phyloP scores from a whole-genome alignment of 2,329 filamentous ascomycete genomes.

The Fusarium kyushuense region DNA sequence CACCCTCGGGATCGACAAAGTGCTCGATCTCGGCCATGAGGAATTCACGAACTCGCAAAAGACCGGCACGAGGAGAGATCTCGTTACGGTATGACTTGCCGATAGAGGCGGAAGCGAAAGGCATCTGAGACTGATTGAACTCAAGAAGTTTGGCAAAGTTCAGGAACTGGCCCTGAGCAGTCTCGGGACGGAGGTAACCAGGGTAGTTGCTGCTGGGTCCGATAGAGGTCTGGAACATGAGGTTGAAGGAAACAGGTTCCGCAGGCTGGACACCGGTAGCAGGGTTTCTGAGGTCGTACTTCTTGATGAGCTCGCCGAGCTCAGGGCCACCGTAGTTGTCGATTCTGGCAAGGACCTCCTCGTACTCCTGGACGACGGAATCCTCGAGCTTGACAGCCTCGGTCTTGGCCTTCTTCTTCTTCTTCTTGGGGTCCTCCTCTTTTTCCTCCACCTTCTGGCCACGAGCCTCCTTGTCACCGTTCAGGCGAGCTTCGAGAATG shows the following conservation, averaged over 20 bases:
- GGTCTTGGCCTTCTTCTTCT: conserved; percentile 90
- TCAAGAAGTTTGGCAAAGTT: conserved; percentile 97
- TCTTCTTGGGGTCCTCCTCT: conserved; percentile 76
- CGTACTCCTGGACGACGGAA: conserved; percentile 86
- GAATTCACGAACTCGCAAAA: conserved; percentile 95
- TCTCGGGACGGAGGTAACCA: conserved; percentile 92
- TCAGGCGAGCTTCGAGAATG: conserved; percentile 86
- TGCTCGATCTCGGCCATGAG: conserved; percentile 99
- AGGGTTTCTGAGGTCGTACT: conserved; percentile 92
- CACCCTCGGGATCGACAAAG: conserved; percentile 92
- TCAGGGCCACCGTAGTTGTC: conserved; percentile 93
- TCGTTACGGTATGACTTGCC: conserved; percentile 99
- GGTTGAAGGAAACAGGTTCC: conserved; percentile 91
- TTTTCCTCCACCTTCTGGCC: conserved; percentile 83
- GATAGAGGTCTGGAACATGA: conserved; percentile 98
- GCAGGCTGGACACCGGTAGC: conserved; percentile 80
- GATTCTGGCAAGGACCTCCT: conserved; percentile 89
- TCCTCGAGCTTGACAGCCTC: conserved; percentile 90
- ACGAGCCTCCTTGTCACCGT: conserved; percentile 92
- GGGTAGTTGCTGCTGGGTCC: conserved; percentile 89
- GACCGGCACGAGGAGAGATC: conserved; percentile 91
- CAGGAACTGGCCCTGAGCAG: conserved; percentile 96
- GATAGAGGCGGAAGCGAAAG: conserved; percentile 96
- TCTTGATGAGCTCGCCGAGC: conserved; percentile 88
- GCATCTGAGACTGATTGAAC: conserved; percentile 95